phyloP scores from a whole-genome alignment of 179 eudicot genomes.

The Beta lomatogona region DNA sequence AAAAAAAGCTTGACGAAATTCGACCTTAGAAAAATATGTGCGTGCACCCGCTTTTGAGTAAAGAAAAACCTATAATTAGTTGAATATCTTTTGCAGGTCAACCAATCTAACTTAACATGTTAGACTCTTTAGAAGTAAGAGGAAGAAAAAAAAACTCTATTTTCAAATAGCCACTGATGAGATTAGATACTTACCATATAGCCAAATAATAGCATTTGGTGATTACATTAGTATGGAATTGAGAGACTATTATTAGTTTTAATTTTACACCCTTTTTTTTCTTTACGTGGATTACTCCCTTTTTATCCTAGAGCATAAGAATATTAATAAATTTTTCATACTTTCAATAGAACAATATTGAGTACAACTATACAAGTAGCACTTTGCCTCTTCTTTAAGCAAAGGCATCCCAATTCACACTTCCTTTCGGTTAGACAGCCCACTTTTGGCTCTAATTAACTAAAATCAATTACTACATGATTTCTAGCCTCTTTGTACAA shows the following conservation, averaged over 20 bases:
- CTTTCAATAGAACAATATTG: neutral
- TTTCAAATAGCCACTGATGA: too few species aligned
- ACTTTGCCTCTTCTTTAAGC: conserved; percentile 25
- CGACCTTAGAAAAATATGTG: too few species aligned
- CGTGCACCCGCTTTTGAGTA: too few species aligned
- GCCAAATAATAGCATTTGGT: too few species aligned
- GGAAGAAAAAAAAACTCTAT: too few species aligned
- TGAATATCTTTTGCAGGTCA: too few species aligned
- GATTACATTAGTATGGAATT: neutral
- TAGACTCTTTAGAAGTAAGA: too few species aligned
- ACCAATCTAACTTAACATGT: too few species aligned
- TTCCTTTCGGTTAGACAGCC: conserved; percentile 3
- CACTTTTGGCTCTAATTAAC: neutral
- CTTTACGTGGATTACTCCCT: too few species aligned
- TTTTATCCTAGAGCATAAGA: neutral
- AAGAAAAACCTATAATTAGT: too few species aligned
- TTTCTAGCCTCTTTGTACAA: neutral
- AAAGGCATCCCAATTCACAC: conserved; percentile 10
- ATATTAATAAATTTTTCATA: neutral
- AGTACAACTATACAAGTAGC: neutral
- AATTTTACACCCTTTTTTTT: neutral
- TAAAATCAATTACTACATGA: neutral
- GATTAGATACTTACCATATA: too few species aligned
- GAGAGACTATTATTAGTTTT: neutral
- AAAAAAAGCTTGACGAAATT: too few species aligned